phyloP scores from a whole-genome alignment of 2,329 filamentous ascomycete genomes.

The Biscogniauxia marginata region DNA sequence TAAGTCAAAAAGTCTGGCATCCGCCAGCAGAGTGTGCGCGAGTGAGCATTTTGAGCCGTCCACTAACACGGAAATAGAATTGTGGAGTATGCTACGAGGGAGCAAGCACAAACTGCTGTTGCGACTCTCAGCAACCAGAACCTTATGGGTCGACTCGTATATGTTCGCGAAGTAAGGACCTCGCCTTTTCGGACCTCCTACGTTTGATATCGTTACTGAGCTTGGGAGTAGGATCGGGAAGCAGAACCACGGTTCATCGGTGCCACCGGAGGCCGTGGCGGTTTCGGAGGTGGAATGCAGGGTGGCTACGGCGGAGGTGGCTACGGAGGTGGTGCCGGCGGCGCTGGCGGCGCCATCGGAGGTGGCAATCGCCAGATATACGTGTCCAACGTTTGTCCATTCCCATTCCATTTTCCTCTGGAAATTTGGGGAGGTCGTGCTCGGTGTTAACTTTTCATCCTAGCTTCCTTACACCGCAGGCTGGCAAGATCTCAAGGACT shows the following conservation, averaged over 20 bases:
- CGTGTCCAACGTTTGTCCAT: constrained; percentile 89
- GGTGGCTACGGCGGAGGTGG: constrained; percentile 54
- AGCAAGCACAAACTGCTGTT: constrained; percentile 97
- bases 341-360: constrained; percentile 47
- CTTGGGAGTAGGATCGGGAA: constrained; percentile 75
- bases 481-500: constrained; percentile 98
- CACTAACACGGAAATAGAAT: constrained; percentile 62
- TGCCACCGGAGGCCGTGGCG: constrained; percentile 59
- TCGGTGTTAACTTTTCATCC: constrained; percentile 31
- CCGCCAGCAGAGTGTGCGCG: background rate
- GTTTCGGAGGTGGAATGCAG: constrained; percentile 48
- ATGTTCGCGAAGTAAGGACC: constrained; percentile 84
- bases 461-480: constrained; percentile 96
- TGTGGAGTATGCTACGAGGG: constrained; percentile 99
- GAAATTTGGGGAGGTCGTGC: constrained; percentile 13
- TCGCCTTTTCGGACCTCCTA: constrained; percentile 7
- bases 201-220: constrained; percentile 21
- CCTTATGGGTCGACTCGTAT: constrained; percentile 96
- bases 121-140: constrained; percentile 98
- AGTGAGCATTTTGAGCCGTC: background rate
- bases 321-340: constrained; percentile 50
- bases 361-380: constrained; percentile 87
- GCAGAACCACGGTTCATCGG: constrained; percentile 94
- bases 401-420: constrained; percentile 35
- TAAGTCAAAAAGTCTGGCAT: constrained; percentile 52